Percentiles rank a stretch among this genome's conserved stretches.
Evolutionary conservation across 2,329 filamentous ascomycete species (phyloP).

Genomic region (Podosphaera fusca): DNA sequence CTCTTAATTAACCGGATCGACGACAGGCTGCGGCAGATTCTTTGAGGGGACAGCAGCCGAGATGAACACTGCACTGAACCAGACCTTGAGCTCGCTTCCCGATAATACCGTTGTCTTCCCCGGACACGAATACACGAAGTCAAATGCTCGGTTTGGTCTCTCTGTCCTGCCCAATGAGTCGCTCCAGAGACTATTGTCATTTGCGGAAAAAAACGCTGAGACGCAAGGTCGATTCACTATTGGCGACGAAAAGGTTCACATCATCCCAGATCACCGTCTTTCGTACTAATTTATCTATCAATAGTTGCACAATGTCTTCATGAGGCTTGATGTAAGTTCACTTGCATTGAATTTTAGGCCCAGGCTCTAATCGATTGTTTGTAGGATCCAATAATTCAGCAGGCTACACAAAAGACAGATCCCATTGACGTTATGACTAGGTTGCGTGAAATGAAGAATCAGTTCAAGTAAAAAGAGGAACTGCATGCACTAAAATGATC

Average conservation of each 20-base stretch:
- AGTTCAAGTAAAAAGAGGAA: slow-evolving; percentile 15
- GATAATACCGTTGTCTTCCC: slow-evolving; percentile 86
- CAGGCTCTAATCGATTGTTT: too few species aligned
- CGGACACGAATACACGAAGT: slow-evolving; percentile 95
- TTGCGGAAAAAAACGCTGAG: slow-evolving; percentile 57
- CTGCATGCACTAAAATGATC: slow-evolving; percentile 3
- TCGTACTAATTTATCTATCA: slow-evolving; percentile 3
- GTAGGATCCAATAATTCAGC: slow-evolving; percentile 63
- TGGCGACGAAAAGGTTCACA: slow-evolving; percentile 74
- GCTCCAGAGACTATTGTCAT: slow-evolving; percentile 54
- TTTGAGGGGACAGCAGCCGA: slow-evolving; percentile 78
- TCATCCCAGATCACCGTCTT: not conserved
- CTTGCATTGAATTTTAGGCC: not conserved
- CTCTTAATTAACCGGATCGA: too few species aligned
- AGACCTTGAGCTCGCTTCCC: slow-evolving; percentile 56
- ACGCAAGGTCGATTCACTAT: slow-evolving; percentile 95
- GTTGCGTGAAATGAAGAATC: slow-evolving; percentile 77
- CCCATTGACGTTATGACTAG: slow-evolving; percentile 67
- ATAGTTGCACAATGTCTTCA: slow-evolving; percentile 86
- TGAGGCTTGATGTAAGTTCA: slow-evolving; percentile 51
- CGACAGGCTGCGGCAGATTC: slow-evolving; percentile 73
- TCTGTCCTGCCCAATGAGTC: slow-evolving; percentile 53
- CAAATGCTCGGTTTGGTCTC: slow-evolving; percentile 72
- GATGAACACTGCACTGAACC: slow-evolving; percentile 86
- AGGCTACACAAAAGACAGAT: slow-evolving; percentile 58